A percentile compares a stretch with the other conserved stretches of the same genome.
Conservation (phyloP, 805 yeast genomes). For the Lipomyces japonicus region DNA sequence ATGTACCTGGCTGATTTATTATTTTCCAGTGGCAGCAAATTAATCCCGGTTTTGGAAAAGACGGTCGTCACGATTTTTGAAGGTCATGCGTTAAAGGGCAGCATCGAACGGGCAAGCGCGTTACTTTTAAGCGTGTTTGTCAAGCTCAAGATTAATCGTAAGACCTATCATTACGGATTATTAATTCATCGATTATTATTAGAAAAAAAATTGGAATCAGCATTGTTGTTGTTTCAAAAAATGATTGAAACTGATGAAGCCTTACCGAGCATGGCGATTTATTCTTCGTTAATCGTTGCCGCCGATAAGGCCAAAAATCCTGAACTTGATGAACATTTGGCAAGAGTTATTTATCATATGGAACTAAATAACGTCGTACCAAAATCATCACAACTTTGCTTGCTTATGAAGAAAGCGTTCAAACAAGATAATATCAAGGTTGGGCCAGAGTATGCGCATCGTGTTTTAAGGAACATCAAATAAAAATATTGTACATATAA, state of each 20-base stretch:
- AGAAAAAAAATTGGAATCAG: conserved; percentile 8
- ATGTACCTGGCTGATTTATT: conserved; percentile 16
- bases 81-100: conserved; percentile 15
- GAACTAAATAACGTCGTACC: background rate
- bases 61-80: conserved; percentile 14
- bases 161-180: conserved; percentile 1
- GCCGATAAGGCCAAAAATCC: background rate
- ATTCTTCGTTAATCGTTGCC: conserved; percentile 5
- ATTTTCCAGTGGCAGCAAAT: background rate
- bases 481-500: too few species aligned
- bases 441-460: too few species aligned
- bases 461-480: too few species aligned
- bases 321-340: background rate
- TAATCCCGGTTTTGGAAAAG: conserved; percentile 4
- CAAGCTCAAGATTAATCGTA: conserved; percentile 4
- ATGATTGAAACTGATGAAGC: conserved; percentile 1
- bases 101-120: conserved; percentile 9
- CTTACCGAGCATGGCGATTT: conserved; percentile 3
- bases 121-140: conserved; percentile 10
- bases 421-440: too few species aligned
- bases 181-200: conserved; percentile 3
- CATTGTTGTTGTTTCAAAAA: conserved; percentile 11
- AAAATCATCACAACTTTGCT: too few species aligned
- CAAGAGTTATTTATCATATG: background rate
- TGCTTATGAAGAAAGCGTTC: too few species aligned